phyloP scores from a whole-genome alignment of 75 land plant genomes.

The Picea sitchensis region DNA sequence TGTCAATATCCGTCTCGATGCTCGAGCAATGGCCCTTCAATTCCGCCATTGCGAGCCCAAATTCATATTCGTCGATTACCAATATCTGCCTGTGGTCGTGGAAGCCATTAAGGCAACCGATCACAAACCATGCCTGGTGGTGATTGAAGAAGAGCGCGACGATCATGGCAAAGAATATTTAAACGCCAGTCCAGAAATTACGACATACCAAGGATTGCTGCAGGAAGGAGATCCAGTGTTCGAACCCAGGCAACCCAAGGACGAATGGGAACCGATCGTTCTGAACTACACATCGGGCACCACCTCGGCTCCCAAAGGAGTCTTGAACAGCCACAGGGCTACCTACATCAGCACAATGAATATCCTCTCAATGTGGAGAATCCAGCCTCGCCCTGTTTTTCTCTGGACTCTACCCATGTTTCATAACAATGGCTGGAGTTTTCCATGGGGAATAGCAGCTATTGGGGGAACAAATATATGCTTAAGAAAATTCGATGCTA shows the following conservation, averaged over 20 bases:
- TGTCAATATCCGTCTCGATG: no score
- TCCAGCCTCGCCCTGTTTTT: no score
- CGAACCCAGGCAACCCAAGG: constrained; percentile 39
- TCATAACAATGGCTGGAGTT: no score
- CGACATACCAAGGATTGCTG: constrained; percentile 58
- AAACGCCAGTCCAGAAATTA: no score
- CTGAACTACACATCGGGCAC: constrained; percentile 92
- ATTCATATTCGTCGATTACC: constrained; percentile 42
- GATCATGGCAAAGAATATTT: no score
- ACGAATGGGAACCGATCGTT: constrained; percentile 63
- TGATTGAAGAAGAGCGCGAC: constrained; percentile 25
- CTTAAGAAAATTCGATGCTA: constrained; percentile 54
- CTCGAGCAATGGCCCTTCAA: no score
- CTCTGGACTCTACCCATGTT: no score
- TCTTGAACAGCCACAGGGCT: constrained; percentile 70
- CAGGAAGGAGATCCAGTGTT: constrained; percentile 46
- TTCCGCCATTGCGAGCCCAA: constrained; percentile 56
- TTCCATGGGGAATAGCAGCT: constrained; percentile 69
- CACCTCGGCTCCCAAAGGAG: constrained; percentile 79
- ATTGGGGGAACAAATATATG: constrained; percentile 67
- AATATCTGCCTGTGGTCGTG: constrained; percentile 23
- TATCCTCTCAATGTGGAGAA: constrained; percentile 32
- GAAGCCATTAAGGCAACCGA: no score
- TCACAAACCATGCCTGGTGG: constrained; percentile 19
- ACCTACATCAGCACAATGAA: constrained; percentile 39